Evolutionary conservation across 805 yeast genomes (phyloP).

Genomic region (Wickerhamomyces ciferrii): DNA sequence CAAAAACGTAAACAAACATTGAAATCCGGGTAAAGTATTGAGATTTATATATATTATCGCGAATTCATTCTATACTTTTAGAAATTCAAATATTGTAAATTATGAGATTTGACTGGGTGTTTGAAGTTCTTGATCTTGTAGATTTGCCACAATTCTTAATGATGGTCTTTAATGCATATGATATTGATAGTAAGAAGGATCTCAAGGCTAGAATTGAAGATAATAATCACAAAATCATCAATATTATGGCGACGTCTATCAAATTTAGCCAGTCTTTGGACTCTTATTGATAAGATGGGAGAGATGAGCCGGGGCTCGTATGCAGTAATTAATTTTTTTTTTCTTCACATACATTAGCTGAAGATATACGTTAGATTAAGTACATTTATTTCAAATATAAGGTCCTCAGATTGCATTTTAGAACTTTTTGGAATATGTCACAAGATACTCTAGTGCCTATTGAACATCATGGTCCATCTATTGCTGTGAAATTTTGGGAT

Average conservation of each 20-base stretch:
- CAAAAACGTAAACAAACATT: background rate
- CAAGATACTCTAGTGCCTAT: background rate
- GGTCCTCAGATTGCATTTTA: background rate
- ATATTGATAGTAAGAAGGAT: too few species aligned
- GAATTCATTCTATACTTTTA: background rate
- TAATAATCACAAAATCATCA: too few species aligned
- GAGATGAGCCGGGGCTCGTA: background rate
- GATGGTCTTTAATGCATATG: too few species aligned
- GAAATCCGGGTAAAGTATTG: background rate
- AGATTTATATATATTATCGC: background rate
- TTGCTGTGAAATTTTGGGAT: conserved; percentile 40
- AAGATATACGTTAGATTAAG: background rate
- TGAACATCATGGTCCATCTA: conserved; percentile 13
- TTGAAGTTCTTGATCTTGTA: too few species aligned
- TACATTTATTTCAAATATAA: too few species aligned
- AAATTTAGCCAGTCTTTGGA: too few species aligned
- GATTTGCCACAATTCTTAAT: too few species aligned
- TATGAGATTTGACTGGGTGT: too few species aligned
- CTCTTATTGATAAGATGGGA: background rate
- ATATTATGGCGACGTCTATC: too few species aligned
- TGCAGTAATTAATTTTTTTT: background rate
- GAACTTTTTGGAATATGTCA: background rate
- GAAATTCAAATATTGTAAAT: too few species aligned
- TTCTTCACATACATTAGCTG: background rate
- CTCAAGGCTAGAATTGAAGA: too few species aligned